Evolutionary conservation across 768 basidiomycete species (phyloP).

Genomic region (Kwoniella dejecticola): DNA sequence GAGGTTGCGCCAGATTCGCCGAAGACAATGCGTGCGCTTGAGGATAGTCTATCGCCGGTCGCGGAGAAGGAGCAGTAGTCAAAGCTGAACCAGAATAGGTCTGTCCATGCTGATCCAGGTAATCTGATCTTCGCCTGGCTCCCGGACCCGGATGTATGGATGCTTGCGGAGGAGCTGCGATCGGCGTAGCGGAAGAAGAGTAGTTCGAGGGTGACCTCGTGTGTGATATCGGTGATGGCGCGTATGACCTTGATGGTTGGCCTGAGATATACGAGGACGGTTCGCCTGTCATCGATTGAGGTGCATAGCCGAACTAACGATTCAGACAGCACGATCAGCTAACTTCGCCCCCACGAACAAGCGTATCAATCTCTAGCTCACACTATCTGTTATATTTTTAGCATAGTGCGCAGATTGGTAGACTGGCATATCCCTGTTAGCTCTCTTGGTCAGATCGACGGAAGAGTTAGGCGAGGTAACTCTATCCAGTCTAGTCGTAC

Average conservation of each 20-base stretch:
- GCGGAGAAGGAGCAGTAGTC: constrained; percentile 59
- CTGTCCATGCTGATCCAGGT: constrained; percentile 71
- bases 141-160: constrained; percentile 79
- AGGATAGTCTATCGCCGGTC: constrained; percentile 76
- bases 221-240: constrained; percentile 29
- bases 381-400: constrained; percentile 49
- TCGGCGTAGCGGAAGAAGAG: constrained; percentile 55
- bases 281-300: constrained; percentile 53
- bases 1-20: constrained; percentile 64
- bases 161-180: constrained; percentile 76
- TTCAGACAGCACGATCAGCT: not conserved
- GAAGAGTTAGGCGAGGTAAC: constrained; percentile 14
- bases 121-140: constrained; percentile 73
- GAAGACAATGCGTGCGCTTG: constrained; percentile 59
- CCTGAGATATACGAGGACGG: constrained; percentile 41
- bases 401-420: constrained; percentile 52
- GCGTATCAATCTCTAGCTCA: constrained; percentile 18
- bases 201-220: constrained; percentile 34
- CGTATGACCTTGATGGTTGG: constrained; percentile 30
- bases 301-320: constrained; percentile 37
- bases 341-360: not conserved
- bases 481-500: constrained; percentile 16
- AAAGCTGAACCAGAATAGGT: constrained; percentile 52
- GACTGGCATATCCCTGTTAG: constrained; percentile 48
- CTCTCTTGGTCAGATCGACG: constrained; percentile 13